Evolutionary conservation across 257 asterid genomes (phyloP).

Genomic region (Rauvolfia tetraphylla): DNA sequence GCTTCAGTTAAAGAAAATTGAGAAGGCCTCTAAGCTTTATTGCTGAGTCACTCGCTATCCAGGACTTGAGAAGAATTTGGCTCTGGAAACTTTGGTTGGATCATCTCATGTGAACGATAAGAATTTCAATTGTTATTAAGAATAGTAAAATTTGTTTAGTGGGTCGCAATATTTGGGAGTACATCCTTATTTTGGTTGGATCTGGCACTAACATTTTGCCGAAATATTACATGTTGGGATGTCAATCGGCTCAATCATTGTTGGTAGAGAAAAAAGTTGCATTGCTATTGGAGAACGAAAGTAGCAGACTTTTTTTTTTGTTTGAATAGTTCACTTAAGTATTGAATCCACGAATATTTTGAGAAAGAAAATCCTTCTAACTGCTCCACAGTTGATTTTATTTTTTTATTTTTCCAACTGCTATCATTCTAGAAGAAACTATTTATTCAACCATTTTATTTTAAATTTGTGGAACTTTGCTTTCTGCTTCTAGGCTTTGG

Average conservation of each 20-base stretch:
- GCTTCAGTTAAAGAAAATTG: neutral
- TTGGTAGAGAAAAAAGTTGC: too few relatives aligned
- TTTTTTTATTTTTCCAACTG: neutral
- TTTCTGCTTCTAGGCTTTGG: neutral
- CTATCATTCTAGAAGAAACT: neutral
- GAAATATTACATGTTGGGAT: neutral
- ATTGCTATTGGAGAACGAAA: too few relatives aligned
- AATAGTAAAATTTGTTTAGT: neutral
- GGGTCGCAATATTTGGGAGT: neutral
- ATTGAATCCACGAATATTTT: too few relatives aligned
- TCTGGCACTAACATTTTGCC: neutral
- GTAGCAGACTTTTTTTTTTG: too few relatives aligned
- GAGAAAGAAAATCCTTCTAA: neutral
- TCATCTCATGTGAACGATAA: neutral
- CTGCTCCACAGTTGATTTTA: neutral
- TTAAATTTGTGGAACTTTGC: neutral
- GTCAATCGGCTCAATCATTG: slow-evolving; percentile 1
- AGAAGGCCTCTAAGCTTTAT: neutral
- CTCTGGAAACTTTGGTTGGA: neutral
- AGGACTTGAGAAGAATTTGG: neutral
- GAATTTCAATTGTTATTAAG: neutral
- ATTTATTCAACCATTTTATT: neutral
- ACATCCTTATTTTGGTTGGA: neutral
- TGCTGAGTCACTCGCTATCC: neutral
- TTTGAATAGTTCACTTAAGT: too few relatives aligned